phyloP scores from a whole-genome alignment of 306 rosid species.

The Ammopiptanthus mongolicus region DNA sequence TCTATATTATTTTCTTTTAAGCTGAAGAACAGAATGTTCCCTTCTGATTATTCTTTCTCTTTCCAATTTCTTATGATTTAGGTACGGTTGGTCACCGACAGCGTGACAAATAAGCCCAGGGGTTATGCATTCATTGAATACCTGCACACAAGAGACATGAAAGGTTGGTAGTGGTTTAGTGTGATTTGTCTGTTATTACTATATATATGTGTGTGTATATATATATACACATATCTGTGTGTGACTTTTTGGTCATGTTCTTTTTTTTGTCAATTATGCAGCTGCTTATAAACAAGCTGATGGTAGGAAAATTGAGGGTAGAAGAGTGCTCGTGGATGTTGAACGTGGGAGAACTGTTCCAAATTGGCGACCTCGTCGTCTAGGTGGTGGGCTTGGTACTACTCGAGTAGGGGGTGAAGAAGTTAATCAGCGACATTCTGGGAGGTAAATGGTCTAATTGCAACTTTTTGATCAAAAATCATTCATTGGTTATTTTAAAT shows the following conservation, averaged over 20 bases:
- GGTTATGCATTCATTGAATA: constrained; percentile 96
- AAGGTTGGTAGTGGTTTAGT: constrained; percentile 49
- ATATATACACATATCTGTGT: no score
- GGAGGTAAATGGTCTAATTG: constrained; percentile 51
- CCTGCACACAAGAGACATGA: constrained; percentile 96
- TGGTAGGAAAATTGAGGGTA: constrained; percentile 93
- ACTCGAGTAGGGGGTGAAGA: constrained; percentile 96
- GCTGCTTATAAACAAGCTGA: constrained; percentile 99
- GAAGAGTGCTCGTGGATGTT: constrained; percentile 97
- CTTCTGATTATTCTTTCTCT: constrained; percentile 23
- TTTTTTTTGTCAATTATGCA: constrained; percentile 24
- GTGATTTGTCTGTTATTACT: background rate
- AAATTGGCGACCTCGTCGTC: constrained; percentile 97
- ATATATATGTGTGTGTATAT: no score
- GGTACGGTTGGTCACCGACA: constrained; percentile 83
- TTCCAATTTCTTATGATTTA: constrained; percentile 25
- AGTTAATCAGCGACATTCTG: constrained; percentile 73
- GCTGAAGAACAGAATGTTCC: constrained; percentile 22
- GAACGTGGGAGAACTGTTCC: constrained; percentile 99
- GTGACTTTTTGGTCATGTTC: background rate
- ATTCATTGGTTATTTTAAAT: background rate
- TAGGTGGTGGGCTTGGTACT: constrained; percentile 99
- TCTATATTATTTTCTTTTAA: constrained; percentile 16
- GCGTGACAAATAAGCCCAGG: constrained; percentile 69
- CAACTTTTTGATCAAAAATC: background rate